These are phyloP conservation scores for Yamadazyma phyllophila DNA, from an alignment of 805 yeast genomes.

Conservation along the genomic window DNA sequence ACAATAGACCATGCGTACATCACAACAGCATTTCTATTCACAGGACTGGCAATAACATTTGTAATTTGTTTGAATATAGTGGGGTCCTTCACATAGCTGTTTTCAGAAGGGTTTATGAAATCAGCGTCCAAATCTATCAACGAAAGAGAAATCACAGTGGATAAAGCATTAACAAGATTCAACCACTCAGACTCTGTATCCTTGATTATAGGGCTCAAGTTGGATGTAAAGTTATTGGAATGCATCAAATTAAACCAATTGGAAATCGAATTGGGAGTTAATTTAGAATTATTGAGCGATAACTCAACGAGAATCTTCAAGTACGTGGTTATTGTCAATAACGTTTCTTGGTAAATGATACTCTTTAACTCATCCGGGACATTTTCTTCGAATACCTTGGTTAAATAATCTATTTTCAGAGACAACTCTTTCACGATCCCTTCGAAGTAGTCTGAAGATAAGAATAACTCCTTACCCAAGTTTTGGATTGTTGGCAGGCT, in stretches of 20 bases:
- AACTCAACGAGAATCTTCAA: slow-evolving; percentile 41
- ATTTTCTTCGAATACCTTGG: background rate
- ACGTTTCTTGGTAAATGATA: slow-evolving; percentile 27
- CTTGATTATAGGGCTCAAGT: slow-evolving; percentile 25
- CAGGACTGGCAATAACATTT: slow-evolving; percentile 31
- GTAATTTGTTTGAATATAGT: slow-evolving; percentile 40
- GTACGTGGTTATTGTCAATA: slow-evolving; percentile 31
- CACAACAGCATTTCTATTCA: slow-evolving; percentile 45
- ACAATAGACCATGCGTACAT: slow-evolving; percentile 68
- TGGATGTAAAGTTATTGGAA: slow-evolving; percentile 23
- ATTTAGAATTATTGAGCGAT: slow-evolving; percentile 34
- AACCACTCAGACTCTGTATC: slow-evolving; percentile 23
- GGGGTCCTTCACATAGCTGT: slow-evolving; percentile 27
- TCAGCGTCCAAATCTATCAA: slow-evolving; percentile 57
- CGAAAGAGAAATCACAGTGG: slow-evolving; percentile 49
- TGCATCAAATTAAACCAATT: slow-evolving; percentile 59
- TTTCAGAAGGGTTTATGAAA: slow-evolving; percentile 19
- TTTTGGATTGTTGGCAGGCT: slow-evolving; percentile 31
- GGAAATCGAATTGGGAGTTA: slow-evolving; percentile 30
- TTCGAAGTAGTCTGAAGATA: slow-evolving; percentile 29
- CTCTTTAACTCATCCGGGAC: slow-evolving; percentile 19
- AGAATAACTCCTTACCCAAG: slow-evolving; percentile 37
- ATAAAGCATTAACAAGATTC: slow-evolving; percentile 42
- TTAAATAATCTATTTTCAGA: background rate
- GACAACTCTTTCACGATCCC: slow-evolving; percentile 19